Evolutionary conservation across 305 asterid species (phyloP), one percentile per base, ranked within the genome.

Genomic region (Fraxinus latifolia): DNA sequence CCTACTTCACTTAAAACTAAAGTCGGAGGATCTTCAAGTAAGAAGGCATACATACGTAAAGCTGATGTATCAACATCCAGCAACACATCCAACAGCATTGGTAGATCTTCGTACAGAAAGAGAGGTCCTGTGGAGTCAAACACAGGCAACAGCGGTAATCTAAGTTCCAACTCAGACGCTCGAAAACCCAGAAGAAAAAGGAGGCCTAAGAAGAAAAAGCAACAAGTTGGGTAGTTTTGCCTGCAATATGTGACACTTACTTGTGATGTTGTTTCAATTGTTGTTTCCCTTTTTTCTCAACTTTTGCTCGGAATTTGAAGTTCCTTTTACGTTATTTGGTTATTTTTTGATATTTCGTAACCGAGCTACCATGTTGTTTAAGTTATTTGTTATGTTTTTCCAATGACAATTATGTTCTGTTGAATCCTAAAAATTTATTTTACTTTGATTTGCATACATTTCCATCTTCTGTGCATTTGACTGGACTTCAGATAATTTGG

Each of bases 161-260:
- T 90, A 80, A 94, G 94, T 83, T 90, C 96, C 79, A 93, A 86
- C 84, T 93, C 99, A 33, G 99, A 94, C 86, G 99, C 96, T 71
- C 90, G 97, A 80, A 95, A 94, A 83, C 99, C 99, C 23, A 82
- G 83, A 77, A 87, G 99, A 80, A 95, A 95, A 88, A 90, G 98
- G 88, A 90, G 98, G 84, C 95, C 95, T 0, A 94, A 94, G 95
- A 89, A 89, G 91, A 89, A 89, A 84, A 89, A 82, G 80, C 86
- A 89, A 80, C 89, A 89, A 87, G 89, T 65, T 34, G 50, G 3
- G 6, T 62, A 60, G 60, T 14, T 78, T 58, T 11, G 39, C n/a
- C 11, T 50, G 80, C 71, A 14, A n/a, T 77, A 9, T n/a, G 47
- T 21, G 37, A 31, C 9, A 25, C 72, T 62, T 42, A 2, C n/a